phyloP scores from a whole-genome alignment of 2,329 filamentous ascomycete genomes.

The Aureobasidium mangrovei region DNA sequence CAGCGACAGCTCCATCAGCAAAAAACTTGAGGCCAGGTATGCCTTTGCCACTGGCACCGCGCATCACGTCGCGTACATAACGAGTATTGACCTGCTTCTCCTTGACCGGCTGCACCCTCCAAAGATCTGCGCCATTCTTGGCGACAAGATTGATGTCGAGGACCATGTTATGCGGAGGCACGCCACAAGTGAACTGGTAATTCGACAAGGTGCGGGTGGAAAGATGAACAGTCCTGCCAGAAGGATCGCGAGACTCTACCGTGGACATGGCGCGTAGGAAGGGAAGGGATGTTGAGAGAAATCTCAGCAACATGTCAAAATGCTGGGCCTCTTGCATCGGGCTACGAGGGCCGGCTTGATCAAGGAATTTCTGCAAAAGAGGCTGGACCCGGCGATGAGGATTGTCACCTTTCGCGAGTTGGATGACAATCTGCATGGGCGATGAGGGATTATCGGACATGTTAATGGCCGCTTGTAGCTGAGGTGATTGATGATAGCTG shows the following conservation, averaged over 20 bases:
- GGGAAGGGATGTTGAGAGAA: slow-evolving; percentile 52
- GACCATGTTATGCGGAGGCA: slow-evolving; percentile 27
- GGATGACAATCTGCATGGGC: slow-evolving; percentile 50
- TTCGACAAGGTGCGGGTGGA: slow-evolving; percentile 28
- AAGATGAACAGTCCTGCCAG: slow-evolving; percentile 18
- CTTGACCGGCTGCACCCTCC: slow-evolving; percentile 29
- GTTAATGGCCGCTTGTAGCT: slow-evolving; percentile 17
- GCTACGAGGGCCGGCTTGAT: slow-evolving; percentile 38
- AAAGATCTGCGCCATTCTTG: slow-evolving; percentile 27
- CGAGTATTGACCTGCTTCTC: slow-evolving; percentile 16
- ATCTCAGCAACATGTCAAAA: slow-evolving; percentile 49
- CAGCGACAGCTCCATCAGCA: slow-evolving; percentile 30
- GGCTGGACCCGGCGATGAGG: slow-evolving; percentile 23
- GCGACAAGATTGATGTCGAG: slow-evolving; percentile 31
- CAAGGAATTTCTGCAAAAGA: slow-evolving; percentile 3
- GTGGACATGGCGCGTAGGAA: slow-evolving; percentile 53
- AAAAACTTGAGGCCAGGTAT: slow-evolving; percentile 32
- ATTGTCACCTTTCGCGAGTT: slow-evolving; percentile 31
- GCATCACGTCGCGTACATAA: slow-evolving; percentile 26
- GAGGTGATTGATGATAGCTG: slow-evolving; percentile 46
- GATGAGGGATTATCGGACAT: slow-evolving; percentile 29
- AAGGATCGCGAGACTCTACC: slow-evolving; percentile 40
- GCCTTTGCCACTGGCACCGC: slow-evolving; percentile 25
- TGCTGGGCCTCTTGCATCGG: slow-evolving; percentile 46
- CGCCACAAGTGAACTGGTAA: slow-evolving; percentile 33